Evolutionary conservation across 345 rosid species (phyloP), one percentile per base, ranked within the genome.

Genomic region (Eucalyptus sideroxylon): DNA sequence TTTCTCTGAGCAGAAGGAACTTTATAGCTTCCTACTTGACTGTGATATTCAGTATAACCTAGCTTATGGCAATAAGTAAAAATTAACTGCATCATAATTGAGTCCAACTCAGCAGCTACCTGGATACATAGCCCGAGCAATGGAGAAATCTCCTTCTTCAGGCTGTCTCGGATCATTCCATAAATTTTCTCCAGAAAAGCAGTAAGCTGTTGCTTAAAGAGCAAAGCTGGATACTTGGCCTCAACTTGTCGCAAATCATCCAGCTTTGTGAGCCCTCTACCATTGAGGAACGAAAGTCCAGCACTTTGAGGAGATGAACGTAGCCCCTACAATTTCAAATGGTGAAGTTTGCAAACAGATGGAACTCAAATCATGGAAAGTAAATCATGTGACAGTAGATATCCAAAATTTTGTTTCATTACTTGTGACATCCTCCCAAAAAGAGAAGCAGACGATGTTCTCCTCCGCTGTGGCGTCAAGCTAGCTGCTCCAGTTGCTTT

Each of bases 341-440:
- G 59, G 89, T 50, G 88, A 88, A 88, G 82, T 67, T 87, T 34
- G 87, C 53, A 55, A 90, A 59, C 89, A 86, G 47, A 34, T 67
- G 91, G 27, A 89, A 27, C 16, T 40, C 24, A 56, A 82, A 80
- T 69, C 37, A 45, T 62, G 44, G n/a, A 90, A 45, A 44, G 21
- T 27, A 69, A 44, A 69, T 69, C 59, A 50, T 24, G 85, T 11
- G 16, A 77, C 47, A 26, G 47, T 40, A 11, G 85, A 21, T 77
- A 77, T 77, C 47, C 16, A 31, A 55, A 86, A 86, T 34, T 86
- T 21, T 19, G 62, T n/a, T 83, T 55, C 67, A 67, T 86, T 92
- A 98, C 99, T 90, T 95, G 98, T 91, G 99, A 96, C 99, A 98
- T 98, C 93, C 99, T 96, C 90, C 99, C 99, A 92, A 98, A 97